Percentiles rank a stretch among this genome's conserved stretches.
Evolutionary conservation across 2,329 filamentous ascomycete species (phyloP).

Genomic region (Ophiostoma himal-ulmi): DNA sequence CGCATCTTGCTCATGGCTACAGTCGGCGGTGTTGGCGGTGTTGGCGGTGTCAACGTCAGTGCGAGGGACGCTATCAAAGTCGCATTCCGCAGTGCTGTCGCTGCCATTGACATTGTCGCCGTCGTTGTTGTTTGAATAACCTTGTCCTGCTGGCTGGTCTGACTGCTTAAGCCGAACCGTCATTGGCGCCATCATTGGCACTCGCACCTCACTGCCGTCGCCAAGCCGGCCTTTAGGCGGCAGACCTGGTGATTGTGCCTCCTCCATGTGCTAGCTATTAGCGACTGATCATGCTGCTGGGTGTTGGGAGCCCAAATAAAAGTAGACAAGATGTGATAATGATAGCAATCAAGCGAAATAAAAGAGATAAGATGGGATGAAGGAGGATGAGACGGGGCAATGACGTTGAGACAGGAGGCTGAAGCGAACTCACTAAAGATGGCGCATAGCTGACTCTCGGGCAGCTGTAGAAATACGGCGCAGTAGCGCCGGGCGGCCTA

Average conservation of each 20-base stretch:
- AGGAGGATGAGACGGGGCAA: background rate
- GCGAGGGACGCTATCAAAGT: background rate
- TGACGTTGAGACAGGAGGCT: background rate
- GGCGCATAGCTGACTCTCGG: background rate
- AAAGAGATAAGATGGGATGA: background rate
- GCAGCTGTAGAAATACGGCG: background rate
- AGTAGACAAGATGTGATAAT: background rate
- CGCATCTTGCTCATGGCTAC: conserved; percentile 25
- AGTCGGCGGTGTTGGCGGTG: conserved; percentile 26
- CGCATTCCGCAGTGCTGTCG: background rate
- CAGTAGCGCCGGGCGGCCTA: background rate
- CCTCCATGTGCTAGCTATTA: conserved; percentile 33
- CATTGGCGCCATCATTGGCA: background rate
- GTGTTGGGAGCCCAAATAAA: background rate
- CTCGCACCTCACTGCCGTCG: background rate
- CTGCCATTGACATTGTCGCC: conserved; percentile 10
- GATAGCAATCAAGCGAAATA: background rate
- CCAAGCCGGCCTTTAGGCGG: background rate
- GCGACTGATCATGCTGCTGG: background rate
- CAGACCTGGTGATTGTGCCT: conserved; percentile 17
- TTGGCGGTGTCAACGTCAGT: conserved; percentile 4
- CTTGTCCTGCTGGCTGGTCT: background rate
- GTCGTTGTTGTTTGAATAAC: background rate
- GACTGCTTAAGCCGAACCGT: background rate
- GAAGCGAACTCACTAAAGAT: background rate